These are phyloP conservation scores for Aureobasidium namibiae DNA, from an alignment of 2,329 filamentous ascomycete genomes.

Conservation along the genomic window DNA sequence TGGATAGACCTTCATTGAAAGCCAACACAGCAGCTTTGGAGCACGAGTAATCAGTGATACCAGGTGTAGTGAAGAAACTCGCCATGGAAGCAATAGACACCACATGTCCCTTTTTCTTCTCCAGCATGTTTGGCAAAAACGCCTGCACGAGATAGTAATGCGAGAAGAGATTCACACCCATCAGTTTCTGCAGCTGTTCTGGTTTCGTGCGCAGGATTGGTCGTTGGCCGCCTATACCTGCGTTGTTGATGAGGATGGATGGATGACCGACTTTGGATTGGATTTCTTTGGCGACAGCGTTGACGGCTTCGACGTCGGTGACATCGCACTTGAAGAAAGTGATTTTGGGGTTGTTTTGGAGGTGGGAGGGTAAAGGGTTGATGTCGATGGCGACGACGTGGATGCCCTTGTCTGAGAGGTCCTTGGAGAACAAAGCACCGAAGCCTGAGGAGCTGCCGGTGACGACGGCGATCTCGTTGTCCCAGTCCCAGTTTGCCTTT, in stretches of 20 bases:
- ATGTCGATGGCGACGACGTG: conserved; percentile 32
- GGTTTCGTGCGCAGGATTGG: conserved; percentile 41
- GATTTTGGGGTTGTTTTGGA: conserved; percentile 26
- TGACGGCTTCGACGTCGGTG: conserved; percentile 39
- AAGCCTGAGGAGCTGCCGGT: conserved; percentile 31
- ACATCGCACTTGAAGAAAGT: conserved; percentile 40
- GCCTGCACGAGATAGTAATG: conserved; percentile 45
- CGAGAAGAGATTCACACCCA: conserved; percentile 45
- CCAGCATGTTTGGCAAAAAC: conserved; percentile 45
- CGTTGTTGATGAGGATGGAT: conserved; percentile 43
- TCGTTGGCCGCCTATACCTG: conserved; percentile 39
- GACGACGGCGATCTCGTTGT: conserved; percentile 29
- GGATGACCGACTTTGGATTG: conserved; percentile 34
- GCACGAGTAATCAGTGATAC: conserved; percentile 45
- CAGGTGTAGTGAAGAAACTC: conserved; percentile 38
- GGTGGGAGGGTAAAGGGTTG: conserved; percentile 25
- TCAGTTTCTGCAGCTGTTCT: conserved; percentile 38
- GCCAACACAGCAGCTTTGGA: conserved; percentile 45
- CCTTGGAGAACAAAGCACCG: conserved; percentile 28
- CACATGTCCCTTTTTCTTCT: conserved; percentile 44
- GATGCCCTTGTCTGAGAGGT: conserved; percentile 29
- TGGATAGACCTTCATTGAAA: conserved; percentile 43
- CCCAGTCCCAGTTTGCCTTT: conserved; percentile 28
- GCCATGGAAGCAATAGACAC: conserved; percentile 49
- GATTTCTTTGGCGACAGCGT: conserved; percentile 32